Conservation (phyloP, 768 basidiomycete genomes). For the Trametes cubensis region DNA sequence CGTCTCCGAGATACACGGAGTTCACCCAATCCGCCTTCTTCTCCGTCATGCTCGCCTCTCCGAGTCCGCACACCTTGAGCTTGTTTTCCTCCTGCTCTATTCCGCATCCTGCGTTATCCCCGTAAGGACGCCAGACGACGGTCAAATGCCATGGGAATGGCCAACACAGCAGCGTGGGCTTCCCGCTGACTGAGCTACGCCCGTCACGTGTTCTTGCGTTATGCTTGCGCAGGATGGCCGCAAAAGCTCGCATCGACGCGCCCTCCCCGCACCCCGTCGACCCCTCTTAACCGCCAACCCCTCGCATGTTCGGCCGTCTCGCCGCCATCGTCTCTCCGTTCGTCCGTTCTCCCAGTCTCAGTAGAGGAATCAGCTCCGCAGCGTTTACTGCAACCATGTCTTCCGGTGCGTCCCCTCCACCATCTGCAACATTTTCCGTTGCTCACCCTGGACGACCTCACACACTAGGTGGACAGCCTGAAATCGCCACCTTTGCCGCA, state of each 20-base stretch:
- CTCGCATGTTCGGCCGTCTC: slow-evolving; percentile 21
- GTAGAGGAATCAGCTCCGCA: slow-evolving; percentile 15
- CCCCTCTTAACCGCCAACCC: slow-evolving; percentile 3
- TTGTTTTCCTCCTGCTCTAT: too few relatives aligned
- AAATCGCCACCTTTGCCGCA: slow-evolving; percentile 54
- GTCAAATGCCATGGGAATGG: too few relatives aligned
- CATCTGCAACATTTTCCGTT: background rate
- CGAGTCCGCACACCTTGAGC: too few relatives aligned
- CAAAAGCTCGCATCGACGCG: background rate
- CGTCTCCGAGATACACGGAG: too few relatives aligned
- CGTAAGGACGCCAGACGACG: too few relatives aligned
- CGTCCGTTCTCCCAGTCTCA: slow-evolving; percentile 6
- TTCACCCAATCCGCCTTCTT: too few relatives aligned
- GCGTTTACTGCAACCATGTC: slow-evolving; percentile 23
- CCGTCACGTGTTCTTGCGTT: slow-evolving; percentile 25
- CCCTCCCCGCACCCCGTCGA: background rate
- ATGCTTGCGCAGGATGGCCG: slow-evolving; percentile 19
- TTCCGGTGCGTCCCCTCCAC: slow-evolving; percentile 12
- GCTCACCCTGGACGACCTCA: background rate
- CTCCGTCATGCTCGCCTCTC: too few relatives aligned
- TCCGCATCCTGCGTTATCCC: too few relatives aligned
- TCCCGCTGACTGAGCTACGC: slow-evolving; percentile 11
- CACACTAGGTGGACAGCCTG: slow-evolving; percentile 35
- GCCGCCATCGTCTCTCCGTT: slow-evolving; percentile 15
- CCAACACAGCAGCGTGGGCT: background rate